Evolutionary conservation across 108 stramenopile species (phyloP).

Genomic region (Seminavis robusta): DNA sequence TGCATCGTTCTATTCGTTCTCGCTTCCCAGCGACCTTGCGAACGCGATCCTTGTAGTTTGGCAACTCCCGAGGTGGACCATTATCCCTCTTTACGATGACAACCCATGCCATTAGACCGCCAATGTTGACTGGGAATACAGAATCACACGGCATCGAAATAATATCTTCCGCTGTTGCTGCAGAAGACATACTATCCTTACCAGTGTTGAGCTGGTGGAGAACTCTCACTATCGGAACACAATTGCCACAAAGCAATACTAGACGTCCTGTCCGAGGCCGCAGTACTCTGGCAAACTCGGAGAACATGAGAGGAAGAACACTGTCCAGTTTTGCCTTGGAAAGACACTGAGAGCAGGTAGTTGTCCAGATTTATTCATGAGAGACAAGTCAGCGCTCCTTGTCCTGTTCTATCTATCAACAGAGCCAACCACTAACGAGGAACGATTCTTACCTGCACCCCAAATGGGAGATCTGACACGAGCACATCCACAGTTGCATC

Average conservation of each 20-base stretch:
- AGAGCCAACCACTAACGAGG: too few relatives aligned
- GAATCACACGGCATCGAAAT: constrained; percentile 34
- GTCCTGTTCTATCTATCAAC: too few relatives aligned
- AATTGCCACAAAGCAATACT: constrained; percentile 46
- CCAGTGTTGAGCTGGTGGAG: constrained; percentile 9
- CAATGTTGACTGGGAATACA: constrained; percentile 61
- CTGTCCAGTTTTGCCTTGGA: constrained; percentile 31
- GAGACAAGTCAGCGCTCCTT: too few relatives aligned
- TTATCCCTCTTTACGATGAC: too few relatives aligned
- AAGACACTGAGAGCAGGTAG: too few relatives aligned
- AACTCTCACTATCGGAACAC: constrained; percentile 14
- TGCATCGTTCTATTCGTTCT: too few relatives aligned
- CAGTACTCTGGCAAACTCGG: constrained; percentile 55
- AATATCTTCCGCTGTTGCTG: constrained; percentile 24
- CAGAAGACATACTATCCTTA: background rate
- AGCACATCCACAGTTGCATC: constrained; percentile 43
- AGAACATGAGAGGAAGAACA: constrained; percentile 46
- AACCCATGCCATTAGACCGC: constrained; percentile 63
- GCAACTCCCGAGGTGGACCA: too few relatives aligned
- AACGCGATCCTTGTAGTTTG: too few relatives aligned
- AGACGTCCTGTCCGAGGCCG: constrained; percentile 32
- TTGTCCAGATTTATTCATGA: too few relatives aligned
- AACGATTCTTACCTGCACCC: too few relatives aligned
- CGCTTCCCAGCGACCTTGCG: too few relatives aligned
- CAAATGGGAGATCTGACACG: constrained; percentile 70